Conservation (phyloP, 148 eudicot species). For the Limonium bicolor region DNA sequence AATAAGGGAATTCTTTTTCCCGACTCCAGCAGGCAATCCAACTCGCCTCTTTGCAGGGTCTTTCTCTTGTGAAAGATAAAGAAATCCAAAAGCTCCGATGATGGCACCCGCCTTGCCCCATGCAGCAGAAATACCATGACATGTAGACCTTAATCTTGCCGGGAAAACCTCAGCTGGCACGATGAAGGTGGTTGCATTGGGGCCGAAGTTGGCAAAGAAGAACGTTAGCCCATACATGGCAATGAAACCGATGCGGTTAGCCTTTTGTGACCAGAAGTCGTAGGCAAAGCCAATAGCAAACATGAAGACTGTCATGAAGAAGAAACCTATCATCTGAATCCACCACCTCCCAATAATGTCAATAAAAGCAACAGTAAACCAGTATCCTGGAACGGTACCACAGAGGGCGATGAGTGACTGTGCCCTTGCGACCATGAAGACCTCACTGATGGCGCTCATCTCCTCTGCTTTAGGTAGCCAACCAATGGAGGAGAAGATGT, state of each 20-base stretch:
- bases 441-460: conserved; percentile 54
- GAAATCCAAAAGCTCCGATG: conserved; percentile 17
- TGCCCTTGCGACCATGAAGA: conserved; percentile 36
- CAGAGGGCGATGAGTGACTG: conserved; percentile 52
- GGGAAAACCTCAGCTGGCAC: conserved; percentile 22
- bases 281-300: conserved; percentile 57
- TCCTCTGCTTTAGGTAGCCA: conserved; percentile 38
- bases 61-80: conserved; percentile 14
- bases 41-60: conserved; percentile 8
- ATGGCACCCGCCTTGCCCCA: conserved; percentile 22
- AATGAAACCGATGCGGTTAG: conserved; percentile 18
- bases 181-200: conserved; percentile 19
- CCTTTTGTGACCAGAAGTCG: conserved; percentile 23
- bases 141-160: conserved; percentile 20
- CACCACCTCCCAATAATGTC: conserved; percentile 42
- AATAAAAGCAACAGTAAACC: conserved; percentile 58
- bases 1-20: conserved; percentile 14
- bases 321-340: conserved; percentile 54
- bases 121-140: conserved; percentile 19
- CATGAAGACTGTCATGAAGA: conserved; percentile 77
- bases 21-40: conserved; percentile 17
- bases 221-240: conserved; percentile 17
- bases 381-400: conserved; percentile 66
- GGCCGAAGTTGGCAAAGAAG: conserved; percentile 23
- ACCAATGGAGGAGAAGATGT: conserved; percentile 34